Percentiles rank a stretch among this genome's conserved stretches.
phyloP scores from a whole-genome alignment of 257 asterid genomes.

The Henckelia pumila region DNA sequence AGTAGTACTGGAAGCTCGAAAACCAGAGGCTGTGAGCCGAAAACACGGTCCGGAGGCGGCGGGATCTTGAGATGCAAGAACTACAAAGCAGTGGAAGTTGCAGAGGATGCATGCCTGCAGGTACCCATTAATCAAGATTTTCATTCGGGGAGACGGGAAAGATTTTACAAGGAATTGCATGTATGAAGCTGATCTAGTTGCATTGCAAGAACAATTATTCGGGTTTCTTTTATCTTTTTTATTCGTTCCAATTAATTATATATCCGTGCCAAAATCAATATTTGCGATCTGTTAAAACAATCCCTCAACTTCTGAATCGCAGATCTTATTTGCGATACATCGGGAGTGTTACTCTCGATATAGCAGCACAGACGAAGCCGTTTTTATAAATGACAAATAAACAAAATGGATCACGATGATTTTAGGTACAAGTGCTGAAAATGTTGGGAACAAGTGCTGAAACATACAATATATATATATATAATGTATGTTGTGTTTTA shows the following conservation, averaged over 20 bases:
- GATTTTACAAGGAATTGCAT: background rate
- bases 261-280: background rate
- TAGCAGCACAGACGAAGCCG: too few species aligned
- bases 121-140: background rate
- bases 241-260: too few species aligned
- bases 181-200: slow-evolving; percentile 21
- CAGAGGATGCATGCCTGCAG: slow-evolving; percentile 32
- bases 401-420: too few species aligned
- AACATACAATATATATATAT: too few species aligned
- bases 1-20: slow-evolving; percentile 2
- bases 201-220: background rate
- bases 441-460: slow-evolving; percentile 4
- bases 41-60: slow-evolving; percentile 20
- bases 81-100: slow-evolving; percentile 53
- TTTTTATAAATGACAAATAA: too few species aligned
- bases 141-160: background rate
- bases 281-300: too few species aligned
- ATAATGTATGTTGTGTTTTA: too few species aligned
- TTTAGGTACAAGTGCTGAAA: background rate
- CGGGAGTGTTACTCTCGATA: too few species aligned
- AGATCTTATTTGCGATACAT: too few species aligned
- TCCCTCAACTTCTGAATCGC: too few species aligned
- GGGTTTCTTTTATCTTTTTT: background rate
- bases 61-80: slow-evolving; percentile 70
- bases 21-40: slow-evolving; percentile 14